Base-by-base conservation (phyloP, 2,329 filamentous ascomycete species). In the Magnaporthiopsis rhizophila region DNA sequence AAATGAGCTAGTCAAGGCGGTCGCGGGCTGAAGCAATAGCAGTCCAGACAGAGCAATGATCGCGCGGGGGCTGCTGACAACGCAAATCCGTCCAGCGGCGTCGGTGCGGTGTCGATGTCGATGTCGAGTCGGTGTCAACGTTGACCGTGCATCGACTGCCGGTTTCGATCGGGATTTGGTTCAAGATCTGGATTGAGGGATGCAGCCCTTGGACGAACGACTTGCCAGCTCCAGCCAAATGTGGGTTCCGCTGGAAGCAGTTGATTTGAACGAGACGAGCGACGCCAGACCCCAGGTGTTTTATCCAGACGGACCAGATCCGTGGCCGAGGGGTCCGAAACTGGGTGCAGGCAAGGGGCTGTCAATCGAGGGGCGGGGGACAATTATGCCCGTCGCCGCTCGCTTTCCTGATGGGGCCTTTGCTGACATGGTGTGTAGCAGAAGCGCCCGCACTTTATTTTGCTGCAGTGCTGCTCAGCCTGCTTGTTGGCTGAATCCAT, bases 361-460 rank as follows among this genome's bases (percentile, higher is more conserved):
- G 45, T 53, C 45, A 53, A 24, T 53, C 21, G 45, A 24, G 45
- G 7, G 45, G 26, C 26, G 26, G 12, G n/a, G 21, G 45, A 50
- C 15, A 50, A 50, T 50, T 15, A 50, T 50, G 38, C 38, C 38
- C 38, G 21, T 11, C 34, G 34, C 34, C 12, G 15, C 38, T 50
- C 38, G 15, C 38, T 6, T 21, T 18, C 38, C 15, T 50, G 45
- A 21, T 24, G 45, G 45, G 57, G 57, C 13, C 57, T 24, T 28
- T 28, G 57, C 57, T 58, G 57, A 58, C 57, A 58, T 58, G 57
- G 57, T 58, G 57, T 58, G 57, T 58, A 58, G 57, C 57, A 58
- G 13, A 28, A 8, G 21, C 45, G 13, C 38, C 38, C 38, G 38
- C 38, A 45, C 38, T 45, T 18, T 45, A 3, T 24, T 53, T 53